phyloP scores from a whole-genome alignment of 257 asterid species.

The Ajuga chamaepitys region DNA sequence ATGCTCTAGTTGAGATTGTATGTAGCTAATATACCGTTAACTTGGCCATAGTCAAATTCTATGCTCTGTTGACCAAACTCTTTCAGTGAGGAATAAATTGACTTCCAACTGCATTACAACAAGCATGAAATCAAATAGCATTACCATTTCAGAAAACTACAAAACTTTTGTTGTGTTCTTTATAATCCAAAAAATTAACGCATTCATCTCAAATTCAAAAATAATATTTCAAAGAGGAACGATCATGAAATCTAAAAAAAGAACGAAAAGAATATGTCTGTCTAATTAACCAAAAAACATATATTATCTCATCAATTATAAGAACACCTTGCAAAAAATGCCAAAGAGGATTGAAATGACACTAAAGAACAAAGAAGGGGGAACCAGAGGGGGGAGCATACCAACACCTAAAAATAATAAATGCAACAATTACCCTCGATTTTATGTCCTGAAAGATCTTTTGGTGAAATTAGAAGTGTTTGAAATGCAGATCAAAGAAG shows the following conservation, averaged over 20 bases:
- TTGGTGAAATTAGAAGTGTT: constrained; percentile 32
- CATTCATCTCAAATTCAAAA: neutral
- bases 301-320: neutral
- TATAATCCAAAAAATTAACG: neutral
- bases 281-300: neutral
- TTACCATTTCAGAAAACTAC: constrained; percentile 4
- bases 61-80: constrained; percentile 7
- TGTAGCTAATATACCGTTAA: neutral
- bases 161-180: constrained; percentile 10
- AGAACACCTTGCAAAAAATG: neutral
- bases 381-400: constrained; percentile 25
- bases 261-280: neutral
- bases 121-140: neutral
- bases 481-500: constrained; percentile 35
- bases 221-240: neutral
- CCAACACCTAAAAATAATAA: constrained; percentile 32
- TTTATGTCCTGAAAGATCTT: constrained; percentile 10
- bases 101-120: neutral
- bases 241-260: neutral
- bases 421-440: constrained; percentile 19
- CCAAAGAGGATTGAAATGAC: neutral
- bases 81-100: neutral
- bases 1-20: neutral
- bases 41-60: neutral
- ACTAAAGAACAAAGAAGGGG: too few species aligned